Evolutionary conservation across 768 basidiomycete genomes (phyloP).

Genomic region (Boletus vinaceobasis): DNA sequence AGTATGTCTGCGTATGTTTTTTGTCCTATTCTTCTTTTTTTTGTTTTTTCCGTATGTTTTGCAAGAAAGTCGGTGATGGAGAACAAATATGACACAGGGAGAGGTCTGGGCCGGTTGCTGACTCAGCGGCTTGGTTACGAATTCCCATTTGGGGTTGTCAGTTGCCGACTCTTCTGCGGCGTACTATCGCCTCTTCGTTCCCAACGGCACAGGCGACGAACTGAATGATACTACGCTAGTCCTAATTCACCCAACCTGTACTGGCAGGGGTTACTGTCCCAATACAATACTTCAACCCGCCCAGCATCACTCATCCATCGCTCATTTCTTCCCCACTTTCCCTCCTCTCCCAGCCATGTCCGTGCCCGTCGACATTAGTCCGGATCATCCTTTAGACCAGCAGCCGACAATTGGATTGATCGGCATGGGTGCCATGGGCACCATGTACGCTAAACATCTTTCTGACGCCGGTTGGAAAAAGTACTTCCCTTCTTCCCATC

Average conservation of each 20-base stretch:
- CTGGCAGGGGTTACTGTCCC: neutral
- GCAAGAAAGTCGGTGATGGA: neutral
- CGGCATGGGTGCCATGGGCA: conserved; percentile 97
- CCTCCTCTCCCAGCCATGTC: conserved; percentile 10
- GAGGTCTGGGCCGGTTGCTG: neutral
- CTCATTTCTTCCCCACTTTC: neutral
- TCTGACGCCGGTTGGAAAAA: conserved; percentile 81
- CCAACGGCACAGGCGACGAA: neutral
- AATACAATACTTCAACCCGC: neutral
- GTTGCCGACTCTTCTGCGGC: neutral
- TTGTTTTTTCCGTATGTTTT: neutral
- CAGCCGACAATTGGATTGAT: conserved; percentile 88
- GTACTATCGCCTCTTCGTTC: neutral
- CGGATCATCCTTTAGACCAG: conserved; percentile 35
- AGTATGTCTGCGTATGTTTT: neutral
- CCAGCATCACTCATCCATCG: neutral
- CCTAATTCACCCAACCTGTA: neutral
- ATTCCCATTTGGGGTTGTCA: neutral
- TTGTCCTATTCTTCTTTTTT: neutral
- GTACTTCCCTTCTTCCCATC: conserved; percentile 36
- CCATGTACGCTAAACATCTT: conserved; percentile 84
- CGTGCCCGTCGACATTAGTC: conserved; percentile 26
- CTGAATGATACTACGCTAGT: neutral
- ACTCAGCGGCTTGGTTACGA: neutral
- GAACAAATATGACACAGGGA: neutral